Conservation (phyloP, 2,329 filamentous ascomycete species). For the Fusarium xyrophilum region DNA sequence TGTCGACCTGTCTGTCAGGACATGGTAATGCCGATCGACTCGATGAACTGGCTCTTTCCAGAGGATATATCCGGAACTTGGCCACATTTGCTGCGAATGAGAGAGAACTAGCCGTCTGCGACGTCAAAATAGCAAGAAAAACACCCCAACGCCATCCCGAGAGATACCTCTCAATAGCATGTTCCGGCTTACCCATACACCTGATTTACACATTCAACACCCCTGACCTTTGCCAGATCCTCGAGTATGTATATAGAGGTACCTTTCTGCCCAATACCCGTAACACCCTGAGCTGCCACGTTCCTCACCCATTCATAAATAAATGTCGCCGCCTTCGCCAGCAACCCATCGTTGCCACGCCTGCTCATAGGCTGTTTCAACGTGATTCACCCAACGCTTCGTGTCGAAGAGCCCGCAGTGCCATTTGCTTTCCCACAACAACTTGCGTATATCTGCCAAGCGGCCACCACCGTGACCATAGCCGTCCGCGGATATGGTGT, state of each 20-base stretch:
- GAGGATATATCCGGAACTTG: background rate
- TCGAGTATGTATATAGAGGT: background rate
- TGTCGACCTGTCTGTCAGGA: background rate
- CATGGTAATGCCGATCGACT: background rate
- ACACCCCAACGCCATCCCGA: constrained; percentile 18
- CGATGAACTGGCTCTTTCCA: constrained; percentile 7
- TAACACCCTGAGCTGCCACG: background rate
- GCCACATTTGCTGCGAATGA: background rate
- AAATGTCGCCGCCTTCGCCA: constrained; percentile 91
- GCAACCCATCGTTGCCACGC: constrained; percentile 89
- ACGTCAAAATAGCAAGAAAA: constrained; percentile 5
- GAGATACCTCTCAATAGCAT: constrained; percentile 3
- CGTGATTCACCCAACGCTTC: constrained; percentile 83
- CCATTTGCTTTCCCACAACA: constrained; percentile 86
- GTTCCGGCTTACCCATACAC: constrained; percentile 11
- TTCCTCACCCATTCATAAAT: constrained; percentile 58
- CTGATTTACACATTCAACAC: constrained; percentile 10
- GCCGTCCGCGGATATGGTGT: constrained; percentile 54
- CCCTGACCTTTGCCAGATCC: background rate
- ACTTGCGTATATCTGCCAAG: constrained; percentile 76
- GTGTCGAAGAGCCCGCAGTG: constrained; percentile 90
- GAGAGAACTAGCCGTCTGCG: background rate
- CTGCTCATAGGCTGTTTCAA: constrained; percentile 86
- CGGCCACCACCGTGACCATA: constrained; percentile 69
- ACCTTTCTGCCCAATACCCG: background rate